A percentile compares a stretch with the other conserved stretches of the same genome.
phyloP scores from a whole-genome alignment of 176 grass and related monocot genomes.

The Miscanthus lutarioriparius region DNA sequence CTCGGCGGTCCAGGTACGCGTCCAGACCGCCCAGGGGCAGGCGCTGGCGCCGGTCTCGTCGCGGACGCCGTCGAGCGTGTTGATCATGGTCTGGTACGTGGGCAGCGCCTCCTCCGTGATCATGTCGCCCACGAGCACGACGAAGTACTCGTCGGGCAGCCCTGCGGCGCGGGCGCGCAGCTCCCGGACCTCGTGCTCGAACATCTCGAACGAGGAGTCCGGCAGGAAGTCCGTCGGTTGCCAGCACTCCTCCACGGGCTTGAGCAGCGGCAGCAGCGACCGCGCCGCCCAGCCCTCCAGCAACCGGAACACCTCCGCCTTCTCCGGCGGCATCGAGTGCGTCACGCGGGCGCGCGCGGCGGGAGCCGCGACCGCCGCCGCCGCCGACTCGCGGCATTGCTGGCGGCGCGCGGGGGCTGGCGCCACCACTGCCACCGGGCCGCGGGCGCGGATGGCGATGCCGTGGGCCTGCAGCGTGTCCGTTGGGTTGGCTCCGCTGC shows the following conservation, averaged over 20 bases:
- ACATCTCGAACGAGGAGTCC: conserved; percentile 60
- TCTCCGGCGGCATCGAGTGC: conserved; percentile 91
- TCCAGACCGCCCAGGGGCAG: conserved; percentile 90
- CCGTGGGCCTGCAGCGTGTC: conserved; percentile 37
- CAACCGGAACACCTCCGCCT: conserved; percentile 79
- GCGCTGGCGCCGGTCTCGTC: conserved; percentile 95
- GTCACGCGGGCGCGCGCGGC: conserved; percentile 36
- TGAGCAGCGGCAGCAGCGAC: conserved; percentile 75
- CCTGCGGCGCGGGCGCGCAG: conserved; percentile 61
- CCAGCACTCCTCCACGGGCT: conserved; percentile 82
- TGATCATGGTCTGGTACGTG: conserved; percentile 99
- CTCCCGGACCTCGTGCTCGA: conserved; percentile 57
- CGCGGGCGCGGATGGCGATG: background rate
- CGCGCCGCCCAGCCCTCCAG: conserved; percentile 67
- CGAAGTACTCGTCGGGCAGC: conserved; percentile 76
- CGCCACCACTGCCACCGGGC: background rate
- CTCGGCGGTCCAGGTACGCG: conserved; percentile 85
- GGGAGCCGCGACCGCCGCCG: background rate
- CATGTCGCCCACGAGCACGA: conserved; percentile 91
- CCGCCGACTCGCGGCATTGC: conserved; percentile 32
- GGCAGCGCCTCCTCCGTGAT: conserved; percentile 94
- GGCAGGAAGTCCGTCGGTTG: conserved; percentile 88
- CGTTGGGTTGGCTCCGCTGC: background rate
- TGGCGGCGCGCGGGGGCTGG: background rate
- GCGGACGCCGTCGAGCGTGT: conserved; percentile 83